A percentile compares a stretch with the other conserved stretches of the same genome.
phyloP scores from a whole-genome alignment of 441 rosid genomes.

The Populus trichocarpa region DNA sequence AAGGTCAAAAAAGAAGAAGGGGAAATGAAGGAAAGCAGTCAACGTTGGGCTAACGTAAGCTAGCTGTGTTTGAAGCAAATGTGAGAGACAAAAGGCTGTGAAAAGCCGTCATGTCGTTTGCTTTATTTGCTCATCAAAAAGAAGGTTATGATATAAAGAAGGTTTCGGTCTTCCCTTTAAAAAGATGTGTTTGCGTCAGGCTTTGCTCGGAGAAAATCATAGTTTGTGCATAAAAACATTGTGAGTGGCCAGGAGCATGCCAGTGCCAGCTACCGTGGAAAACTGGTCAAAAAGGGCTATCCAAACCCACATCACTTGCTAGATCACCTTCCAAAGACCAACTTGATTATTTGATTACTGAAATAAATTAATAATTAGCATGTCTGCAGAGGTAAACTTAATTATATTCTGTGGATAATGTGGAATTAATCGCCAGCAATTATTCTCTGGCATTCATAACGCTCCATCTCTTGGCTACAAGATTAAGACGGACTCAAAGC shows the following conservation, averaged over 20 bases:
- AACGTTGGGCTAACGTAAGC: slow-evolving; percentile 40
- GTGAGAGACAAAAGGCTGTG: slow-evolving; percentile 39
- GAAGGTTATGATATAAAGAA: not conserved
- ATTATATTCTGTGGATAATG: not conserved
- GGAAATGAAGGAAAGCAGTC: slow-evolving; percentile 18
- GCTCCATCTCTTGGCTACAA: not conserved
- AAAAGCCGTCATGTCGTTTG: slow-evolving; percentile 46
- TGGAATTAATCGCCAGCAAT: not conserved
- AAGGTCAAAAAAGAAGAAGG: too few species aligned
- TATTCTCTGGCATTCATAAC: not conserved
- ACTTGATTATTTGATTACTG: not conserved
- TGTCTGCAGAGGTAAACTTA: not conserved
- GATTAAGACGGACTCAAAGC: not conserved
- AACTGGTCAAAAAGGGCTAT: too few species aligned
- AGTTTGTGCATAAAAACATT: too few species aligned
- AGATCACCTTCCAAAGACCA: too few species aligned
- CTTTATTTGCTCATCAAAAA: slow-evolving; percentile 22
- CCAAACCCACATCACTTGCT: too few species aligned
- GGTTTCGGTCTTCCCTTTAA: slow-evolving; percentile 8
- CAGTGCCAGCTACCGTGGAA: too few species aligned
- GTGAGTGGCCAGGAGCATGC: too few species aligned
- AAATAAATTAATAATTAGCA: not conserved
- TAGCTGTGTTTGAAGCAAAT: not conserved
- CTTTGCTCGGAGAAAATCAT: slow-evolving; percentile 5
- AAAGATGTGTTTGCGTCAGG: slow-evolving; percentile 28